Evolutionary conservation across 2,329 filamentous ascomycete species (phyloP).

Genomic region (Pseudogymnoascus sp.): DNA sequence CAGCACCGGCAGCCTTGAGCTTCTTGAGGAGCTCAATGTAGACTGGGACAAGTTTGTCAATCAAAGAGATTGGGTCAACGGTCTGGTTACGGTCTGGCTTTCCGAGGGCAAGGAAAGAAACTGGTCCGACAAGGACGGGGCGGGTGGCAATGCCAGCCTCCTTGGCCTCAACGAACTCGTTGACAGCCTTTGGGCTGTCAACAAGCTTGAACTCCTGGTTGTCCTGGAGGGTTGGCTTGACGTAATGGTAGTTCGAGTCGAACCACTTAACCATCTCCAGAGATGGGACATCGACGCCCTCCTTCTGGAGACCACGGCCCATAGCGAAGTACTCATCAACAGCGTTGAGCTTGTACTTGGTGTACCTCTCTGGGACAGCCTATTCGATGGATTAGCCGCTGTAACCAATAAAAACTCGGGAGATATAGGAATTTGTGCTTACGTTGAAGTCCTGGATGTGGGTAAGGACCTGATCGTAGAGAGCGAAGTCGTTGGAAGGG

Average conservation of each 20-base stretch:
- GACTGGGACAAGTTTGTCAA: constrained; percentile 86
- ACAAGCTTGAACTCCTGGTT: constrained; percentile 91
- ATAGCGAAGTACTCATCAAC: constrained; percentile 99
- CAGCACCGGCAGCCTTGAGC: constrained; percentile 92
- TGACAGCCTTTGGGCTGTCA: constrained; percentile 83
- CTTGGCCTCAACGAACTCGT: constrained; percentile 95
- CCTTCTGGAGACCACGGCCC: constrained; percentile 97
- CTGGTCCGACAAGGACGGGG: constrained; percentile 88
- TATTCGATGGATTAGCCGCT: constrained; percentile 29
- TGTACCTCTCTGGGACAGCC: constrained; percentile 90
- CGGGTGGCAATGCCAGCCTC: constrained; percentile 88
- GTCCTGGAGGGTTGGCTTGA: constrained; percentile 97
- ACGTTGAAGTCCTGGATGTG: constrained; percentile 98
- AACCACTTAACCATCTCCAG: constrained; percentile 99
- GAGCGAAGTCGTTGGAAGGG: constrained; percentile 98
- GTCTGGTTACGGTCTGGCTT: constrained; percentile 96
- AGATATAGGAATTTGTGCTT: constrained; percentile 33
- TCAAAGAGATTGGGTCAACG: constrained; percentile 86
- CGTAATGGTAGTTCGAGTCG: constrained; percentile 99
- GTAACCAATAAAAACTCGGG: constrained; percentile 9
- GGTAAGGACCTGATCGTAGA: constrained; percentile 95
- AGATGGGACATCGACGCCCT: constrained; percentile 81
- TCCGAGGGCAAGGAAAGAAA: constrained; percentile 94
- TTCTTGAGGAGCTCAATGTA: constrained; percentile 88
- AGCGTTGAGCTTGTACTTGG: constrained; percentile 74